Percentiles rank a stretch among this genome's conserved stretches.
Conservation (phyloP, 352 stramenopile species). For the Phytophthora syringae region DNA sequence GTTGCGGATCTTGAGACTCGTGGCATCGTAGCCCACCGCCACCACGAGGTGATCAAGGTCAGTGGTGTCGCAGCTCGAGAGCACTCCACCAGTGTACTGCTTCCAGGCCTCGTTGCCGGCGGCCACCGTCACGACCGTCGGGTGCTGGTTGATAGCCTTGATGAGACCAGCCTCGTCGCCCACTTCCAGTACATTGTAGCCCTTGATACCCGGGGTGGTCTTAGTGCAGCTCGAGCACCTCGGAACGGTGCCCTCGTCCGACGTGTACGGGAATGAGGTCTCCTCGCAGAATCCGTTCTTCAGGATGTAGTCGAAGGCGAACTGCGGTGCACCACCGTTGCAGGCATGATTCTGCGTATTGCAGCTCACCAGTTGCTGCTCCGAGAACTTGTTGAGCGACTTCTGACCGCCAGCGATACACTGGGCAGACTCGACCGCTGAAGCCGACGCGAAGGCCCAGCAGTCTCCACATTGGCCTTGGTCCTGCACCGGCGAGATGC, state of each 20-base stretch:
- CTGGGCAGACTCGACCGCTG: conserved; percentile 89
- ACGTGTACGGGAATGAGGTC: conserved; percentile 76
- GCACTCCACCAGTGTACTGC: conserved; percentile 95
- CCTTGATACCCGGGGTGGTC: conserved; percentile 23
- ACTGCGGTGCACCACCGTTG: conserved; percentile 85
- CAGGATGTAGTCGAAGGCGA: conserved; percentile 91
- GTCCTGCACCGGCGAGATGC: conserved; percentile 83
- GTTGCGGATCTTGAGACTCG: conserved; percentile 95
- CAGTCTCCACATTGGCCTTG: conserved; percentile 95
- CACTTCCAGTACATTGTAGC: conserved; percentile 62
- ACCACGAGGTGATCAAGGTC: conserved; percentile 96
- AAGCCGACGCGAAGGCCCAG: conserved; percentile 94
- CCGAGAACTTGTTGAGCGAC: conserved; percentile 76
- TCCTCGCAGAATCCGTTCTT: conserved; percentile 73
- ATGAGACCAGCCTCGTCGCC: conserved; percentile 72
- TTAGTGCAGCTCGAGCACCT: conserved; percentile 32
- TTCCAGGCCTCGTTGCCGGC: conserved; percentile 93
- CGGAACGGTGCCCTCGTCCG: conserved; percentile 20
- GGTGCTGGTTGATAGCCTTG: conserved; percentile 87
- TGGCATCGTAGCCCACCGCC: conserved; percentile 92
- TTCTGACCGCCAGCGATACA: conserved; percentile 69
- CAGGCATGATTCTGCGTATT: conserved; percentile 85
- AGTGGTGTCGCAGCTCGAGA: conserved; percentile 67
- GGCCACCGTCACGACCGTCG: conserved; percentile 93
- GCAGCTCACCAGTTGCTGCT: conserved; percentile 93